Evolutionary conservation across 495 filamentous ascomycete genomes (phyloP).

Genomic region (Echria macrotheca): DNA sequence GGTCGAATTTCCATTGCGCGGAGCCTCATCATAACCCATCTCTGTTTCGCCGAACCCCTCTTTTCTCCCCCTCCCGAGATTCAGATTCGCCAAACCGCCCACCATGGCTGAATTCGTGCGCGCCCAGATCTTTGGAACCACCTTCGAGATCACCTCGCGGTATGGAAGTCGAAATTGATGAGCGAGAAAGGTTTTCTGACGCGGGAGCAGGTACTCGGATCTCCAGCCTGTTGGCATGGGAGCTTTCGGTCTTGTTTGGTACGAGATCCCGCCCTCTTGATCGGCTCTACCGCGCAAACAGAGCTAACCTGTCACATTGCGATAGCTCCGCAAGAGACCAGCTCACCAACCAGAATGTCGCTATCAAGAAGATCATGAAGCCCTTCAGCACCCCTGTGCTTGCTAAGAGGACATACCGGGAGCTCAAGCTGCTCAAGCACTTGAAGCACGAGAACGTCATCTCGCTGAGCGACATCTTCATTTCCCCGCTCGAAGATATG

Average conservation of each 20-base stretch:
- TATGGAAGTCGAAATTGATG: slow-evolving; percentile 38
- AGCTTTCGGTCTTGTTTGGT: slow-evolving; percentile 98
- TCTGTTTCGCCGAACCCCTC: slow-evolving; percentile 10
- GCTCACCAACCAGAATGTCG: slow-evolving; percentile 90
- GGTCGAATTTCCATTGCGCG: no score
- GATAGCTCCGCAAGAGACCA: slow-evolving; percentile 91
- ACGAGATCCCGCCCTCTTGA: slow-evolving; percentile 26
- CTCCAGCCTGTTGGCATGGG: slow-evolving; percentile 98
- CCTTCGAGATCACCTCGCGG: slow-evolving; percentile 99
- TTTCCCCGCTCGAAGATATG: slow-evolving; percentile 98
- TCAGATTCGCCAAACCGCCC: slow-evolving; percentile 12
- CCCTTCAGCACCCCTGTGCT: slow-evolving; percentile 97
- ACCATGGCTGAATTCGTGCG: slow-evolving; percentile 97
- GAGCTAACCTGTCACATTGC: slow-evolving; percentile 19
- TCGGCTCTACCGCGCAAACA: not conserved
- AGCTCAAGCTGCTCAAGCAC: slow-evolving; percentile 96
- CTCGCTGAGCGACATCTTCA: slow-evolving; percentile 98
- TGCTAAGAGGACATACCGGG: slow-evolving; percentile 94
- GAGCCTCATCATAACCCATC: no score
- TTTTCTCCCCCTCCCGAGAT: slow-evolving; percentile 3
- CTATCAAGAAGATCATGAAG: slow-evolving; percentile 99
- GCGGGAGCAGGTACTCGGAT: slow-evolving; percentile 74
- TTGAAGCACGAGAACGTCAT: slow-evolving; percentile 98
- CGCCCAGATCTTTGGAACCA: slow-evolving; percentile 98
- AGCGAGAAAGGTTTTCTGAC: slow-evolving; percentile 18